Evolutionary conservation across 805 yeast species (phyloP), one percentile per base, ranked within the genome.

Genomic region (Ogataea methylovora): DNA sequence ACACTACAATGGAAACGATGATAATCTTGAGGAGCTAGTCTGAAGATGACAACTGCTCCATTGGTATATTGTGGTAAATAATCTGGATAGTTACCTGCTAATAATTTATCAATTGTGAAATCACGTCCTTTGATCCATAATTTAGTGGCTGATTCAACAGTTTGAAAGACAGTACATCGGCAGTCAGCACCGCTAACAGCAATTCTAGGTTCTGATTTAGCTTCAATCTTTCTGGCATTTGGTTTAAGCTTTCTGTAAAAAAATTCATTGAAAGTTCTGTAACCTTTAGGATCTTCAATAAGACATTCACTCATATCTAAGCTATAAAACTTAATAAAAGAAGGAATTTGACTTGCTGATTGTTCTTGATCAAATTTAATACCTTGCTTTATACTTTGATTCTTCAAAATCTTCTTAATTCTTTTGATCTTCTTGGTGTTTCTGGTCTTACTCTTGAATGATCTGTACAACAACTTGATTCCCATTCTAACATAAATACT

Each of bases 11-110:
- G 98, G 57, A 90, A 88, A 29, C 98, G 64, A 52, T 90, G 98
- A 51, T 90, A 90, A 54, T 90, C 98, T 54, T 90, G 98, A 1
- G 98, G 98, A 0, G 98, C 97, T 28, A 90, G 62, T 37, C 98
- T 62, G 56, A 90, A 90, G 2, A 90, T 73, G 0, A 82, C 88
- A 28, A 88, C 56, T 4, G 87, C 63, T 27, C 86, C 82, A 12
- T 63, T 56, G 24, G 69, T 70, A 42, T 71, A 73, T 5, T 13
- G 20, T 6, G 46, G 62, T 12, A 52, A 41, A 4, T 58, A 56
- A 5, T 68, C 62, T 13, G 50, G 48, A 35, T 60, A 62, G 32
- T 59, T 59, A 1, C 67, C 65, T 32, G 70, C 65, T 35, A 84
- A 61, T 3, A 90, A 61, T 41, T 83, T 76, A 5, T 65, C 58